Evolutionary conservation across 78 protist species (phyloP), one percentile per base, ranked within the genome.

Genomic region (Blattamonas nauphoetae): DNA sequence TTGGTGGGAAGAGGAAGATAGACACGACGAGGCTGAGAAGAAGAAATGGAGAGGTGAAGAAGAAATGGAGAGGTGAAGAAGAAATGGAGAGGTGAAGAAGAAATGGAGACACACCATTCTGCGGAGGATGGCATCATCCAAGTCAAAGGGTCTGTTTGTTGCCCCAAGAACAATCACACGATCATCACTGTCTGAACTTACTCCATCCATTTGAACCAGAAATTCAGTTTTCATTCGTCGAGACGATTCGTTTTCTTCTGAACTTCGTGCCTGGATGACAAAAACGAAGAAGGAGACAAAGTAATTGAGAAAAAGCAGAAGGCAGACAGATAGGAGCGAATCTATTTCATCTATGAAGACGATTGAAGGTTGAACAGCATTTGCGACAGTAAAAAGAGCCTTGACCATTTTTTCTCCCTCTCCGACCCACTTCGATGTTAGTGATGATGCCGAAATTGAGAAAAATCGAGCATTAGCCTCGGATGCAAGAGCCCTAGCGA

Each of bases 261-360:
- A 98, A 0, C 93, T 63, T 38, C 99, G 91, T 21, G 94, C 44
- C 3, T 91, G 21, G 80, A 93, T 77, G 5, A 98, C 78, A n/a
- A n/a, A n/a, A n/a, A n/a, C n/a, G n/a, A n/a, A n/a, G n/a, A n/a
- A n/a, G n/a, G n/a, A n/a, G n/a, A n/a, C n/a, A n/a, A n/a, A n/a
- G n/a, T n/a, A n/a, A n/a, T n/a, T n/a, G n/a, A n/a, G n/a, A n/a
- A n/a, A n/a, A n/a, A n/a, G n/a, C n/a, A n/a, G n/a, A n/a, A n/a
- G n/a, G n/a, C n/a, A n/a, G n/a, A n/a, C n/a, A n/a, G n/a, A n/a
- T 5, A 46, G 64, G 64, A 46, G 64, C 2, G 99, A 94, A 86
- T 98, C 99, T 6, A 98, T 94, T 86, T 98, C 99, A 81, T 98
- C 99, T 38, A 98, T 87, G 85, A 98, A 98, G 81, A 98, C 91